Conservation (phyloP, 208 protist species). For the Trypanosoma theileri region DNA sequence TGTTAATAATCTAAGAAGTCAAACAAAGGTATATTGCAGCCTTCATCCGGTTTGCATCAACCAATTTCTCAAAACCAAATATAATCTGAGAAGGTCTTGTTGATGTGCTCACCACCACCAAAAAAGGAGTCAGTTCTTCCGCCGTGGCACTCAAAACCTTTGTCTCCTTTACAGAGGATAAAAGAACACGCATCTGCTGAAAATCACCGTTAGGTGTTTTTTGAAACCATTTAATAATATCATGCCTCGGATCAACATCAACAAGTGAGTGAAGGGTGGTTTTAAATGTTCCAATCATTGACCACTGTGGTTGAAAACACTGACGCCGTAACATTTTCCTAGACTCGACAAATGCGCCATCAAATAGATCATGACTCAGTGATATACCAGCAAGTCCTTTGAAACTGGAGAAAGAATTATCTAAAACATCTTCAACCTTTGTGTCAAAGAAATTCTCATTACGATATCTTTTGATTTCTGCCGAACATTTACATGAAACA, state of each 20-base stretch:
- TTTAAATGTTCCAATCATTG: slow-evolving; percentile 84
- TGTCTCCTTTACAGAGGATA: slow-evolving; percentile 46
- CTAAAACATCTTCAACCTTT: neutral
- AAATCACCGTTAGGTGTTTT: slow-evolving; percentile 69
- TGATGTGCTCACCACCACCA: slow-evolving; percentile 56
- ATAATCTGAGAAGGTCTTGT: slow-evolving; percentile 77
- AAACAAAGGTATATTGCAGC: slow-evolving; percentile 25
- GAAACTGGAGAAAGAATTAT: slow-evolving; percentile 35
- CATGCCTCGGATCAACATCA: slow-evolving; percentile 50
- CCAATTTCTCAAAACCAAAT: slow-evolving; percentile 66
- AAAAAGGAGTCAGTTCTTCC: slow-evolving; percentile 48
- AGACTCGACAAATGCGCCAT: neutral
- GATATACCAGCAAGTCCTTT: slow-evolving; percentile 55
- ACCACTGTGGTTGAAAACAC: slow-evolving; percentile 70
- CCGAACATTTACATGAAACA: neutral
- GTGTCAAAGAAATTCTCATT: neutral
- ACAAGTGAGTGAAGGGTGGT: slow-evolving; percentile 61
- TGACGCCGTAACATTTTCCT: slow-evolving; percentile 23
- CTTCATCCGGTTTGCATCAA: slow-evolving; percentile 59
- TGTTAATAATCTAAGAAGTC: slow-evolving; percentile 8
- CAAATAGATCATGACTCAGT: slow-evolving; percentile 56
- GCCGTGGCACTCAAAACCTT: slow-evolving; percentile 36
- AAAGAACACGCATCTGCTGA: slow-evolving; percentile 56
- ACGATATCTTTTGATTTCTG: neutral
- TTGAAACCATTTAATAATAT: slow-evolving; percentile 70